Evolutionary conservation across 306 rosid genomes (phyloP), one percentile per base, ranked within the genome.

Genomic region (Cyclanthera cordifolia): DNA sequence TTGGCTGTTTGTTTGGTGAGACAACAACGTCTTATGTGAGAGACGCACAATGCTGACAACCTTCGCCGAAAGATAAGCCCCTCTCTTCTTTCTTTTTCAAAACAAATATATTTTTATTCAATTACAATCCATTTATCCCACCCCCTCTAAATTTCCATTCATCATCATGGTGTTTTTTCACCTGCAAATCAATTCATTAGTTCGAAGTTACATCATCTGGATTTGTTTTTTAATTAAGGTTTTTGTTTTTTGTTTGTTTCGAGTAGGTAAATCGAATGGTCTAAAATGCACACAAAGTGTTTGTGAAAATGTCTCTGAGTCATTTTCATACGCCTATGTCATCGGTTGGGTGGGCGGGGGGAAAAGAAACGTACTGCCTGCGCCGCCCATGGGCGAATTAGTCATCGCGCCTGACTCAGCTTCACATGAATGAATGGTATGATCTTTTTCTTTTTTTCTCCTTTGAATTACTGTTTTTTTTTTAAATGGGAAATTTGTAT

Each of bases 331-430:
- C 6, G 4, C 37, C 32, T 13, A 65, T 45, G 50, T 34, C 34
- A 16, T 65, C 8, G 37, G 53, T 23, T 21, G 70, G 70, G 70
- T 14, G 37, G 70, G 53, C 20, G 21, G 21, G 70, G 69, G 21
- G 30, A 45, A 30, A 59, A 32, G 11, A 37, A 19, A 39, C 45
- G 65, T 61, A 37, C 51, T 15, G 19, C 37, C 43, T 43, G 54
- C 71, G 78, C 84, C 84, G 80, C 80, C 87, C 82, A 37, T 39
- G 21, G 21, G 53, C 82, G 12, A 27, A 78, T 8, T 34, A 69
- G 41, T 81, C 69, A 55, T 76, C 86, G 48, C 56, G 6, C 79
- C 58, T 82, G 86, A 82, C 84, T 82, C 84, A 77, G 52, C 72
- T 72, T 76, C 78, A 74, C 77, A 77, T 16, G 64, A 59, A 77